Base-by-base conservation (phyloP, 139 green algal species). In the Chlamydomonas incerta region DNA sequence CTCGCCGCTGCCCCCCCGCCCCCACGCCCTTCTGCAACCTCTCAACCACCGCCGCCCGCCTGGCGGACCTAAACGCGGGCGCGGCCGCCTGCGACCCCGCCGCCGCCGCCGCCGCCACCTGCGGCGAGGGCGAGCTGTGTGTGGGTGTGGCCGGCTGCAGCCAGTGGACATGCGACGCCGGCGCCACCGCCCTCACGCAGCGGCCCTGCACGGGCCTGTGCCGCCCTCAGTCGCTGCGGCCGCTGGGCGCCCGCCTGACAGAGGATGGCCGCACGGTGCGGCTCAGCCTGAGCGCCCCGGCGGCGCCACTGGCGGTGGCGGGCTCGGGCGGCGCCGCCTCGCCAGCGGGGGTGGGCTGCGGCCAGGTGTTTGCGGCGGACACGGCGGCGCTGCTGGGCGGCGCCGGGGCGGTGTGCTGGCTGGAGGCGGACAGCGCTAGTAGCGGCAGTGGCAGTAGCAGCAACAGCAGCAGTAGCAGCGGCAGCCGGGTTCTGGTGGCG, bases 161-260 rank as follows among this genome's bases (percentile, higher is more conserved):
- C 5, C 63, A 47, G 4, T 83, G 67, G 35, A 18, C 21, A 0
- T 83, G 77, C 41, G 46, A 83, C 77, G 10, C 63, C 3, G n/a
- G 9, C 5, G 66, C 18, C 8, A 63, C 67, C 47, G 13, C 77
- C 2, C 63, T 83, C 13, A n/a, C 21, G 26, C 60, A 72, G 75
- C 60, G 72, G 29, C 3, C 77, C n/a, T 83, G 77, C 63, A 14
- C 41, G 4, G 41, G 41, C 2, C 63, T 83, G 15, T 83, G 77
- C 47, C 63, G 24, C 41, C 77, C 77, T 5, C 26, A 31, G 3
- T 14, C 20, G 2, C 77, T 83, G 34, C 20, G 1, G 24, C 28
- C 60, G 2, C 24, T 1, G 17, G 52, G 9, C 6, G 77, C 77
- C 0, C 14, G 17, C 9, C 21, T 83, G 2, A 50, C 63, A 0